Base-by-base conservation (phyloP, 169 alveolate genomes). In the Plasmodium reichenowi region DNA sequence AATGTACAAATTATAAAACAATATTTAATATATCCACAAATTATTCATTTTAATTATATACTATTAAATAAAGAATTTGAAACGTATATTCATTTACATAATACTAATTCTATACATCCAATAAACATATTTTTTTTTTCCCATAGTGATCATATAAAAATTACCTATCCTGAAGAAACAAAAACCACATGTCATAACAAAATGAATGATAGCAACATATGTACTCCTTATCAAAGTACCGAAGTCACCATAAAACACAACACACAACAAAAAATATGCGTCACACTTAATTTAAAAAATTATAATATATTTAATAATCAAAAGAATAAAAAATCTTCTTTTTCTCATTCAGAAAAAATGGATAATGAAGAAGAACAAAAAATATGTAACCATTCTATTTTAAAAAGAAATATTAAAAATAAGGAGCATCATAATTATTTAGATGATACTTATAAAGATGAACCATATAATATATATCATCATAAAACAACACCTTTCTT, bases 91-190 rank as follows among this genome's bases (percentile, higher is more conserved):
- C n/a, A 9, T 26, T 50, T 67, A 68, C 32, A 48, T 32, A 80
- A 80, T 26, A 48, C 29, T 0, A 80, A 80, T 47, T 38, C 50
- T 10, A 48, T 67, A n/a, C 64, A 75, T 45, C 63, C 26, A 15
- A 58, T 76, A 32, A 76, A 50, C 10, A 13, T 76, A 10, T 48
- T 12, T 38, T 58, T 66, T 29, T 66, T 10, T 8, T 38, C 1
- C 7, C 72, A 80, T 67, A 67, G 83, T 56, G 64, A 67, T 38
- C 67, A 80, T 60, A 26, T 67, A 15, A 52, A 58, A 26, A 48
- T 45, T n/a, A 63, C 67, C 9, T 47, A 58, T 8, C 22, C 54
- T 38, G 2, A 43, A 3, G 29, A 38, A 38, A 38, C 47, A 38
- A 38, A 38, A 0, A 38, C 7, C 7, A 38, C 9, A 38, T 5